A percentile compares a stretch with the other conserved stretches of the same genome.
Conservation (phyloP, 106 monocot genomes). For the Allium fistulosum region DNA sequence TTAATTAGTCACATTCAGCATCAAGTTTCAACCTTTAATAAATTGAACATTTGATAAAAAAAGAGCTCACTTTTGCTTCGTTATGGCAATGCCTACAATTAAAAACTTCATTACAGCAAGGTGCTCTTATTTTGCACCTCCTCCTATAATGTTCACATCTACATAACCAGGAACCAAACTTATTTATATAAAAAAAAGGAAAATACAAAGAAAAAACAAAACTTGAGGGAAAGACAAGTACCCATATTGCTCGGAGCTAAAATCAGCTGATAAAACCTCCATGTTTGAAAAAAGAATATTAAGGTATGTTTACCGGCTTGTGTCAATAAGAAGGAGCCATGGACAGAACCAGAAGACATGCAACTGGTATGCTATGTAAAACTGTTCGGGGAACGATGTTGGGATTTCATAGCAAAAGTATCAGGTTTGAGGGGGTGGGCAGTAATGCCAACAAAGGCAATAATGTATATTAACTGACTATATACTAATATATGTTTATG, state of each 20-base stretch:
- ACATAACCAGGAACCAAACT: neutral
- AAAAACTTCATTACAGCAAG: slow-evolving; percentile 76
- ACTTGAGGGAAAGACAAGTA: slow-evolving; percentile 1
- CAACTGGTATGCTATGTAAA: too few species aligned
- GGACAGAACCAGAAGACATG: too few species aligned
- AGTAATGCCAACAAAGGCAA: too few species aligned
- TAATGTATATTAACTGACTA: too few species aligned
- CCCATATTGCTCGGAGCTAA: slow-evolving; percentile 12
- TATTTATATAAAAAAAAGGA: neutral
- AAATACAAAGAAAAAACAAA: neutral
- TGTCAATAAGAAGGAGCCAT: too few species aligned
- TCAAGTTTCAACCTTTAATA: neutral
- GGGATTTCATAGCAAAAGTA: too few species aligned
- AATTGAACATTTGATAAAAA: neutral
- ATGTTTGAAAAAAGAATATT: neutral
- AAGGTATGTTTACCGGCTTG: neutral
- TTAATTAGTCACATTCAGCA: too few species aligned
- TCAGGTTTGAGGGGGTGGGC: too few species aligned
- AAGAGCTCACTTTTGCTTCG: slow-evolving; percentile 53
- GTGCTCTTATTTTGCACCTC: slow-evolving; percentile 75
- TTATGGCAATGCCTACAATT: slow-evolving; percentile 91
- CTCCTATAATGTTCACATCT: slow-evolving; percentile 80
- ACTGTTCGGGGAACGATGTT: too few species aligned
- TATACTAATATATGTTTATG: too few species aligned
- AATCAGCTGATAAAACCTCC: slow-evolving; percentile 13